Conservation (phyloP, 2,329 filamentous ascomycete species). For the Penicillium sp. region DNA sequence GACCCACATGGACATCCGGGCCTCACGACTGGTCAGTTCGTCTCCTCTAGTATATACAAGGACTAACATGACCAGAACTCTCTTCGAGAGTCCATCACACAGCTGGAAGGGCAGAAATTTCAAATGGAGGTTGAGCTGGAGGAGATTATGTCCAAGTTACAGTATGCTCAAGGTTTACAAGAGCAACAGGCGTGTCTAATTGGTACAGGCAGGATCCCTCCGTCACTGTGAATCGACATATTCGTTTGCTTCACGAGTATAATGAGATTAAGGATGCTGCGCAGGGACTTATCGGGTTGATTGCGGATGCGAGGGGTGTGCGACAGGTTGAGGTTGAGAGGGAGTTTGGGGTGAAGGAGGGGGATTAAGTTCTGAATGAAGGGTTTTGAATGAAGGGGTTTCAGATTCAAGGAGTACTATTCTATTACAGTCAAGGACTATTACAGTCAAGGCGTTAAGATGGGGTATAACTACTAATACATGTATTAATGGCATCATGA, state of each 20-base stretch:
- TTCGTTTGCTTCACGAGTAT: constrained; percentile 62
- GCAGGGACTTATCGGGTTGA: constrained; percentile 61
- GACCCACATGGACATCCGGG: constrained; percentile 2
- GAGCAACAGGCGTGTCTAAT: not conserved
- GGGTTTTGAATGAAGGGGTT: no score
- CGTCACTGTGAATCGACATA: constrained; percentile 58
- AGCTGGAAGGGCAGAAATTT: constrained; percentile 48
- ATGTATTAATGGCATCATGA: not conserved
- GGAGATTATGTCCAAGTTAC: constrained; percentile 33
- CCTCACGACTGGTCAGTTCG: constrained; percentile 16
- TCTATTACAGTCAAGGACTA: not conserved
- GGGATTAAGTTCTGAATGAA: constrained; percentile 26
- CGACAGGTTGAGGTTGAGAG: constrained; percentile 45
- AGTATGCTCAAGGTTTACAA: constrained; percentile 22
- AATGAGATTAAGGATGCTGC: constrained; percentile 68
- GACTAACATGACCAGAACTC: constrained; percentile 12
- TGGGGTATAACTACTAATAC: not conserved
- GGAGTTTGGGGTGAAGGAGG: constrained; percentile 38
- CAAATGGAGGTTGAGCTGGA: constrained; percentile 33
- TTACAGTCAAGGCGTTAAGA: not conserved
- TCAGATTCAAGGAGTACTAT: constrained; percentile 1
- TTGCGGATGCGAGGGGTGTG: constrained; percentile 61
- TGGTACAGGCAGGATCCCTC: constrained; percentile 41
- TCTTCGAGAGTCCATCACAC: constrained; percentile 26
- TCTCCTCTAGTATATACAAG: not conserved